phyloP scores from a whole-genome alignment of 148 eudicot species.

The Polygonum aviculare region DNA sequence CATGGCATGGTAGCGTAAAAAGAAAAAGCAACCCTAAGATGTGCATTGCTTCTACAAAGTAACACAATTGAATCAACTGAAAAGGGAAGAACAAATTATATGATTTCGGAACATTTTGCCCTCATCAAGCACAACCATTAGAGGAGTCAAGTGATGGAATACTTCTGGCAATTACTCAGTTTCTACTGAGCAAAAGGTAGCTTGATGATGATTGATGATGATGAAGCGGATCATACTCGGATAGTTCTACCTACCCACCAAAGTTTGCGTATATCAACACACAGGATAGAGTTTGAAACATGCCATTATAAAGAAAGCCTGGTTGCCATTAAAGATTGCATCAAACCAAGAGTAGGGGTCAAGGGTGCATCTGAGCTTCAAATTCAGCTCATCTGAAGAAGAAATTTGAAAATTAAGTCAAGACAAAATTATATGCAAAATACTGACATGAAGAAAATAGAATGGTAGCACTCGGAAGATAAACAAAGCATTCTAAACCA shows the following conservation, averaged over 20 bases:
- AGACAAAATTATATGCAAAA: neutral
- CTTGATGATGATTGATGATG: neutral
- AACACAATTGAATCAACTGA: neutral
- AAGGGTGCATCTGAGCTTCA: neutral
- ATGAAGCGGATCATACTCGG: neutral
- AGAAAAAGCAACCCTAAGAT: neutral
- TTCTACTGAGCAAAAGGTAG: slow-evolving; percentile 2
- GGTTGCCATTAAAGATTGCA: neutral
- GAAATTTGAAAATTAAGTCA: neutral
- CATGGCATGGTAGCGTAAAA: neutral
- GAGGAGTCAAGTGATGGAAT: neutral
- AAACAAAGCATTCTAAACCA: neutral
- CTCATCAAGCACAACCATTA: neutral
- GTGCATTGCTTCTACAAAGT: slow-evolving; percentile 2
- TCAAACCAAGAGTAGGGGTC: neutral
- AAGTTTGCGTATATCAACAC: neutral
- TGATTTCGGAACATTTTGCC: neutral
- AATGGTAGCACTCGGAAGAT: neutral
- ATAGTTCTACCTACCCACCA: neutral
- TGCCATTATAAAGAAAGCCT: neutral
- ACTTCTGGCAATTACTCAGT: neutral
- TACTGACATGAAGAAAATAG: neutral
- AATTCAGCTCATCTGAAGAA: neutral
- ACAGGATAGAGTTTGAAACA: neutral
- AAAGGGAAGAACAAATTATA: neutral